Percentiles rank a stretch among this genome's conserved stretches.
These are phyloP conservation scores for Chlorella sorokiniana DNA, from an alignment of 139 green algal genomes.

Conservation along the genomic window DNA sequence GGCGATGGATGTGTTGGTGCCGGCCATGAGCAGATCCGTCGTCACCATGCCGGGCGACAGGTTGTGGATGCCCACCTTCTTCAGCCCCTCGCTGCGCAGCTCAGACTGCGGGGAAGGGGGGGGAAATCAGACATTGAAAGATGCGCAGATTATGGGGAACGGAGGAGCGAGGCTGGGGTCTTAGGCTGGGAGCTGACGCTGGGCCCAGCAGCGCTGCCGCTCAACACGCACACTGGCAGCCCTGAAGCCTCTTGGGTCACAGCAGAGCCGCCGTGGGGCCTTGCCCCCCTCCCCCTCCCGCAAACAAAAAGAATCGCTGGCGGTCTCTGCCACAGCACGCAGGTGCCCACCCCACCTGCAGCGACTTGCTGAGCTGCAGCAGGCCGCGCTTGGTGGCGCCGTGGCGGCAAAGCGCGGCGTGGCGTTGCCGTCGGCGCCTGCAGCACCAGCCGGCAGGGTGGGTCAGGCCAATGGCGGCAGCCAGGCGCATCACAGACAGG, in stretches of 20 bases:
- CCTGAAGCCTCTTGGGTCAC: too few species aligned
- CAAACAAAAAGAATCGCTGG: not conserved
- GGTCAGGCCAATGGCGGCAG: not conserved
- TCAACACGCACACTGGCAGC: too few species aligned
- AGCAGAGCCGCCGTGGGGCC: too few species aligned
- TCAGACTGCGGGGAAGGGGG: constrained; percentile 4
- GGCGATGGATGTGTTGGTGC: constrained; percentile 64
- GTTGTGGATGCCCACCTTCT: constrained; percentile 84
- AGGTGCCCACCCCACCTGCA: constrained; percentile 45
- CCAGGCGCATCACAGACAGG: not conserved
- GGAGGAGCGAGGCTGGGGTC: too few species aligned
- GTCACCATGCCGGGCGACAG: constrained; percentile 92
- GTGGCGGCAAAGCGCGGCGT: constrained; percentile 90
- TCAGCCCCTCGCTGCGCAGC: constrained; percentile 27
- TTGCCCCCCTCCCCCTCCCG: too few species aligned
- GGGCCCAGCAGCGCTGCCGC: too few species aligned
- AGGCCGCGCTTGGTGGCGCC: constrained; percentile 93
- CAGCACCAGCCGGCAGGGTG: not conserved
- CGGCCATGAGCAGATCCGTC: constrained; percentile 93
- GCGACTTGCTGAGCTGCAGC: constrained; percentile 78
- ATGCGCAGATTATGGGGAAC: too few species aligned
- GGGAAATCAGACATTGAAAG: not conserved
- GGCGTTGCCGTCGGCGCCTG: constrained; percentile 73
- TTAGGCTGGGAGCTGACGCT: too few species aligned
- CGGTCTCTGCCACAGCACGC: not conserved